Conservation (phyloP, 257 asterid genomes). For the Misopates orontium region DNA sequence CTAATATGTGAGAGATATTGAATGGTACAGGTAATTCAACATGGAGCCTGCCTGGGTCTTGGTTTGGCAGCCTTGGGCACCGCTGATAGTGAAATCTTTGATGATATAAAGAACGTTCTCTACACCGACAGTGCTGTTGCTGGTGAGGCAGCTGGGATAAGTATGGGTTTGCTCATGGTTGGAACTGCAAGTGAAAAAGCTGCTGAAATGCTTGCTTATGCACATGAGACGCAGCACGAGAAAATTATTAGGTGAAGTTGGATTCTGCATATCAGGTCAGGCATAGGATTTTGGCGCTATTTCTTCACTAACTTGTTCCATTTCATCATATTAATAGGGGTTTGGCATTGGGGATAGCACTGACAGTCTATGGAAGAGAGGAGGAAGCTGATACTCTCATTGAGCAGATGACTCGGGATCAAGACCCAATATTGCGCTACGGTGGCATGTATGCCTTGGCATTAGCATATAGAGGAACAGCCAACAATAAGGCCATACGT, state of each 20-base stretch:
- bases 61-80: conserved; percentile 97
- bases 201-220: conserved; percentile 93
- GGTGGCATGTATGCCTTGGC: conserved; percentile 99
- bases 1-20: conserved; percentile 22
- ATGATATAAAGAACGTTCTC: conserved; percentile 76
- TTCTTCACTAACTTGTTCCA: conserved; percentile 19
- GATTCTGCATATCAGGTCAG: conserved; percentile 10
- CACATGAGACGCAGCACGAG: conserved; percentile 97
- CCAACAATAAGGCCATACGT: conserved; percentile 93
- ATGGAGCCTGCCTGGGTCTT: conserved; percentile 99
- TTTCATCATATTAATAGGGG: conserved; percentile 51
- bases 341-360: conserved; percentile 90
- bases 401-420: conserved; percentile 97
- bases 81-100: conserved; percentile 86
- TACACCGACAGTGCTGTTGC: conserved; percentile 99
- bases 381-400: conserved; percentile 94
- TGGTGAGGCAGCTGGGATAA: conserved; percentile 98
- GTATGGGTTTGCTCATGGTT: conserved; percentile 97
- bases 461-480: conserved; percentile 93
- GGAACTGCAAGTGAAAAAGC: conserved; percentile 98
- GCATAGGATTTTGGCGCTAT: neutral
- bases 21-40: conserved; percentile 84
- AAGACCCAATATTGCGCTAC: conserved; percentile 92
- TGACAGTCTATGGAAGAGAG: conserved; percentile 98
- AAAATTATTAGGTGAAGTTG: conserved; percentile 77